Evolutionary conservation across 139 green algal species (phyloP).

Genomic region (Trebouxia sp.): DNA sequence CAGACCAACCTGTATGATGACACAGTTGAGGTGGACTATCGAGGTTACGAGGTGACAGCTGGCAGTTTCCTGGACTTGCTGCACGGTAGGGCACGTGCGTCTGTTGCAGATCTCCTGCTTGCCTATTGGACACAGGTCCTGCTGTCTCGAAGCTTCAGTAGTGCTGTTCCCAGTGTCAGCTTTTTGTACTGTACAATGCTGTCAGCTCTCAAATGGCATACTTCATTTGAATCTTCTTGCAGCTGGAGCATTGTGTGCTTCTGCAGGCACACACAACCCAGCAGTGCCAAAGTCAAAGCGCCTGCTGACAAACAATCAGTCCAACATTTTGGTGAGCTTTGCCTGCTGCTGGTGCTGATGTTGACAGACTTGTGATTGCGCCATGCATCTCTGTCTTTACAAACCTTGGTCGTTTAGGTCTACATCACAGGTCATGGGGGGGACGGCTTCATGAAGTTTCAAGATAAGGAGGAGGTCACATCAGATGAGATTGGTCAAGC

Average conservation of each 20-base stretch:
- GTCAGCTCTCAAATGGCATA: neutral
- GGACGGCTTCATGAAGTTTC: slow-evolving; percentile 97
- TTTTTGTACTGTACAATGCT: no score
- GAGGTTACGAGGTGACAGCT: slow-evolving; percentile 87
- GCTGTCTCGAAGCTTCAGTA: neutral
- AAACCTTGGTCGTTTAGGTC: slow-evolving; percentile 39
- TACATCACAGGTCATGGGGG: slow-evolving; percentile 89
- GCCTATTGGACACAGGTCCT: neutral
- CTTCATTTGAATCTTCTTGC: no score
- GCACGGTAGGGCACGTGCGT: slow-evolving; percentile 55
- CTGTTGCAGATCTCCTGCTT: neutral
- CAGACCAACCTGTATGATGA: slow-evolving; percentile 82
- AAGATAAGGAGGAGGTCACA: slow-evolving; percentile 75
- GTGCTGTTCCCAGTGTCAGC: neutral
- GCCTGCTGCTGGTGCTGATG: neutral
- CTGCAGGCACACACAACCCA: slow-evolving; percentile 38
- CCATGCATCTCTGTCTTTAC: neutral
- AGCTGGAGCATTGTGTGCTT: neutral
- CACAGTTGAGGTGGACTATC: slow-evolving; percentile 90
- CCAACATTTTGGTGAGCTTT: slow-evolving; percentile 82
- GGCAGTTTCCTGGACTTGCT: slow-evolving; percentile 87
- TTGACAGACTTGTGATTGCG: neutral
- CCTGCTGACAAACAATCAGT: slow-evolving; percentile 70
- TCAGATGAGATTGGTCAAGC: slow-evolving; percentile 61
- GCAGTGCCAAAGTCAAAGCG: slow-evolving; percentile 61